These are phyloP conservation scores for Immersiporthe knoxdaviesiana DNA, from an alignment of 2,329 filamentous ascomycete species.

Conservation along the genomic window DNA sequence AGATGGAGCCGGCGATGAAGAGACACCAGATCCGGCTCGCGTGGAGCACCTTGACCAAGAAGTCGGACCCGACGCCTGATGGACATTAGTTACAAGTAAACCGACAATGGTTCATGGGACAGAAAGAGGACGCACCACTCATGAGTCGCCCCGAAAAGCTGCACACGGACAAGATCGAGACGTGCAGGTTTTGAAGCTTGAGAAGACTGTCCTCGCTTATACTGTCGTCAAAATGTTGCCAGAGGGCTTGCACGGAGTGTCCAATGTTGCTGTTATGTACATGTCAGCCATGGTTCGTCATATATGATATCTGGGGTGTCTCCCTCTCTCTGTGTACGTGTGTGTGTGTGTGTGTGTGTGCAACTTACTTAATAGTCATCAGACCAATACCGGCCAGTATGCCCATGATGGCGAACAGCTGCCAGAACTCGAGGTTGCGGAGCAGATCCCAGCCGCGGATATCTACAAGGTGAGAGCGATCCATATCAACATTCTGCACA, in stretches of 20 bases:
- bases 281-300: neutral
- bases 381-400: constrained; percentile 91
- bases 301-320: neutral
- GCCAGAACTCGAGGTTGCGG: constrained; percentile 80
- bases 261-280: constrained; percentile 77
- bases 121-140: constrained; percentile 61
- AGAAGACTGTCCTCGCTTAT: constrained; percentile 76
- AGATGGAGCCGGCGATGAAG: constrained; percentile 75
- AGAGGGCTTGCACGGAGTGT: constrained; percentile 84
- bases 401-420: constrained; percentile 83
- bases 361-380: constrained; percentile 96
- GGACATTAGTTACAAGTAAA: constrained; percentile 29
- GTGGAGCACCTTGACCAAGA: constrained; percentile 79
- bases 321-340: too few relatives aligned
- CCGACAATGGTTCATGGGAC: neutral
- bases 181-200: constrained; percentile 84
- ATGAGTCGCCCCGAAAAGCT: constrained; percentile 82
- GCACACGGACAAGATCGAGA: constrained; percentile 88
- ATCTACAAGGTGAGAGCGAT: constrained; percentile 82
- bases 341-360: too few relatives aligned
- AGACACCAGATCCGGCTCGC: constrained; percentile 92
- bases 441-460: constrained; percentile 82
- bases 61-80: constrained; percentile 83
- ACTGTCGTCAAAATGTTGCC: constrained; percentile 80
- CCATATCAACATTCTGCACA: constrained; percentile 66